phyloP scores from a whole-genome alignment of 306 rosid species.

The Vicia faba region DNA sequence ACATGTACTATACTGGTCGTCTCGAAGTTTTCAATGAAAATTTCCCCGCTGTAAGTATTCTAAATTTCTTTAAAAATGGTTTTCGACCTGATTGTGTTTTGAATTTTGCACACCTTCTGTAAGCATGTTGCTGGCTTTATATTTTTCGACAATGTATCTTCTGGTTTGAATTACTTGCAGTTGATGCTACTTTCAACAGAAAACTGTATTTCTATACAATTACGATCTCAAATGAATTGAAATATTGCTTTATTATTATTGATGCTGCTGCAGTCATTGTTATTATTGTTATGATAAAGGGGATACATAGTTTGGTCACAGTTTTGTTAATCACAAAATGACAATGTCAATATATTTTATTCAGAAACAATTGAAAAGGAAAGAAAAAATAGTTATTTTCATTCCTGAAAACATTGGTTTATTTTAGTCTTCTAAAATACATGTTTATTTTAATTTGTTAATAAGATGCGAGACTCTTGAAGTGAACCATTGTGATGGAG shows the following conservation, averaged over 20 bases:
- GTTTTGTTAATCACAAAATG: not conserved
- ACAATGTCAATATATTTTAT: slow-evolving; percentile 16
- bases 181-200: slow-evolving; percentile 21
- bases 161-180: not conserved
- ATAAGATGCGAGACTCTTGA: no score
- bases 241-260: slow-evolving; percentile 6
- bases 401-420: no score
- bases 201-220: slow-evolving; percentile 11
- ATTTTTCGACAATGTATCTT: slow-evolving; percentile 18
- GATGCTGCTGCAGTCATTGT: not conserved
- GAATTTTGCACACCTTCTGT: not conserved
- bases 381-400: not conserved
- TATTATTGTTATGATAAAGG: not conserved
- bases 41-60: slow-evolving; percentile 80
- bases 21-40: slow-evolving; percentile 97
- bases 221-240: slow-evolving; percentile 18
- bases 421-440: no score
- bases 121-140: slow-evolving; percentile 14
- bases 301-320: not conserved
- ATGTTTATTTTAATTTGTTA: no score
- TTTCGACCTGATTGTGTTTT: slow-evolving; percentile 20
- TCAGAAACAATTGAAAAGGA: not conserved
- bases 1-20: slow-evolving; percentile 99
- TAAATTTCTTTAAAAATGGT: slow-evolving; percentile 30
- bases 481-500: no score